Evolutionary conservation across 148 eudicot genomes (phyloP).

Genomic region (Nepenthes gracilis): DNA sequence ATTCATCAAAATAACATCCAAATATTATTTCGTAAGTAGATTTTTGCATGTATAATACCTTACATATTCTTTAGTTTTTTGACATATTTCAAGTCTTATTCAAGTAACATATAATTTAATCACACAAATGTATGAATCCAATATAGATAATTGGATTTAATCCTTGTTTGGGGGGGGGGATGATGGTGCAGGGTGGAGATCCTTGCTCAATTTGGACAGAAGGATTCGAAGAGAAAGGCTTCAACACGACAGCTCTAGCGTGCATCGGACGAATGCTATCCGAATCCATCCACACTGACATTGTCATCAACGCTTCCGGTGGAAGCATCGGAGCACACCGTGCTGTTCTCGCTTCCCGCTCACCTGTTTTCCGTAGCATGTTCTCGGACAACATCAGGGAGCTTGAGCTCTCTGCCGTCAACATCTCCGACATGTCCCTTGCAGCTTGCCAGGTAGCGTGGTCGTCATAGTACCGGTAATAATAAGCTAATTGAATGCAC

Average conservation of each 20-base stretch:
- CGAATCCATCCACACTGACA: slow-evolving; percentile 79
- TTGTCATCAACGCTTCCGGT: slow-evolving; percentile 53
- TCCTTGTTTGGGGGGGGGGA: no score
- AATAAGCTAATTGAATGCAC: neutral
- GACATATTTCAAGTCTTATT: no score
- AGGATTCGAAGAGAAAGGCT: slow-evolving; percentile 21
- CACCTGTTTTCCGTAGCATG: slow-evolving; percentile 84
- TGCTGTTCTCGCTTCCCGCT: slow-evolving; percentile 70
- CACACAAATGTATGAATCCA: no score
- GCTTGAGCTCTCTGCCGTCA: slow-evolving; percentile 42
- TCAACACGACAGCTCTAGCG: slow-evolving; percentile 41
- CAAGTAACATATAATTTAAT: no score
- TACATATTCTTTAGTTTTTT: neutral
- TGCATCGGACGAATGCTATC: slow-evolving; percentile 61
- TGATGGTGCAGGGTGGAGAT: slow-evolving; percentile 43
- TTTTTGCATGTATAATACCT: neutral
- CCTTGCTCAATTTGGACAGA: slow-evolving; percentile 69
- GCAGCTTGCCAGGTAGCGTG: slow-evolving; percentile 37
- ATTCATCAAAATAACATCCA: neutral
- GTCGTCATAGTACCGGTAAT: neutral
- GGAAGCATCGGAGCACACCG: slow-evolving; percentile 73
- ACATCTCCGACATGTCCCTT: slow-evolving; percentile 74
- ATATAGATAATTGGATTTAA: no score
- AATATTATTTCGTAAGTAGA: neutral
- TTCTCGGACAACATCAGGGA: slow-evolving; percentile 78